Conservation (phyloP, 2,329 filamentous ascomycete species). For the Xylariaceae sp. region DNA sequence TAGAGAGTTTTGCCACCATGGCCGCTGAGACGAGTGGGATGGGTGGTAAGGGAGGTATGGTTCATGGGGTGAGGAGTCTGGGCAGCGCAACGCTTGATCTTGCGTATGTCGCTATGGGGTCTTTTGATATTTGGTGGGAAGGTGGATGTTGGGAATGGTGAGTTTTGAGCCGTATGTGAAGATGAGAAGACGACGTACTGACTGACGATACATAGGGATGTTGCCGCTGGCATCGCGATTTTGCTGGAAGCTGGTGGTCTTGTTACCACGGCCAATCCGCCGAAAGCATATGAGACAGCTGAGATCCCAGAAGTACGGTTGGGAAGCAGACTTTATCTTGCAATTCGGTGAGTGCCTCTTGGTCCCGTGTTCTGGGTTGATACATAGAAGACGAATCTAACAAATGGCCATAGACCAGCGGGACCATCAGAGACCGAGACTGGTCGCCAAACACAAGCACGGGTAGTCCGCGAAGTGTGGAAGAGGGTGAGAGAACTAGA, state of each 20-base stretch:
- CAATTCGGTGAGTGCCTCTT: constrained; percentile 48
- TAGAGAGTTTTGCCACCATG: constrained; percentile 74
- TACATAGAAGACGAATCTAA: neutral
- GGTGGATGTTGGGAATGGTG: constrained; percentile 79
- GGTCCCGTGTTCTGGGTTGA: too few species aligned
- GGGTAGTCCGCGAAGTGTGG: constrained; percentile 72
- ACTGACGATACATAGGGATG: constrained; percentile 52
- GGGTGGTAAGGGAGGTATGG: constrained; percentile 71
- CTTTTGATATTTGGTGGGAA: constrained; percentile 81
- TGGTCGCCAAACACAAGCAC: constrained; percentile 64
- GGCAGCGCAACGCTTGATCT: constrained; percentile 73
- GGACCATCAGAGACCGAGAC: constrained; percentile 60
- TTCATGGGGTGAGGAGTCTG: constrained; percentile 70
- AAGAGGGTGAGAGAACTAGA: constrained; percentile 63
- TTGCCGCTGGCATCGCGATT: constrained; percentile 72
- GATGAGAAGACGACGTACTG: neutral
- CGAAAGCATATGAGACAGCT: constrained; percentile 52
- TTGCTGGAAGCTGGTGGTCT: constrained; percentile 71
- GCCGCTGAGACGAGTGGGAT: constrained; percentile 63
- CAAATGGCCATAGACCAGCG: constrained; percentile 45
- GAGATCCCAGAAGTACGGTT: constrained; percentile 59
- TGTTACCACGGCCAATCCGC: constrained; percentile 72
- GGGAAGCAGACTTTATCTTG: constrained; percentile 68
- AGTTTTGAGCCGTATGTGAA: constrained; percentile 19
- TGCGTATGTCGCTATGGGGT: constrained; percentile 72